Base-by-base conservation (phyloP, 768 basidiomycete genomes). In the Baorangia bicolor region DNA sequence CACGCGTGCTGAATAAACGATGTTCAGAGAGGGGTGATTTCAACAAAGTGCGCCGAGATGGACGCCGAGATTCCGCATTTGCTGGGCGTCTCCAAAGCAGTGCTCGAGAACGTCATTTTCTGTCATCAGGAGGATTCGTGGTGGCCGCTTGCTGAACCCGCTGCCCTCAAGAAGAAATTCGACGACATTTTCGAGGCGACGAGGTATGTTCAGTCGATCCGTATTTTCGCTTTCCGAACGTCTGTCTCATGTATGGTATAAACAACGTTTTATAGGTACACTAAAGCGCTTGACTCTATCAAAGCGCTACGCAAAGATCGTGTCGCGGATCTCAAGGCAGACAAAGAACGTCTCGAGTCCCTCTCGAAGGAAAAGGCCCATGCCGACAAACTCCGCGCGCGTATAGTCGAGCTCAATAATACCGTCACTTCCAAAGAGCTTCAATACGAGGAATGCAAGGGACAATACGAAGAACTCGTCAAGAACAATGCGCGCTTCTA, bases 171-270 rank as follows among this genome's bases (percentile, higher is more conserved):
- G 80, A 98, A 98, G 81, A 98, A 98, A 70, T 99, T 99, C 58
- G 97, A 99, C 64, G 97, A 99, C 65, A 99, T 99, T 53, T 98
- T 99, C 64, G 97, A 99, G 72, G 97, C 97, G 4, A 98, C 95
- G 20, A 89, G 90, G 94, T 91, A 48, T 31, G 77, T 66, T 39
- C 2, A 5, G 20, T 25, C 30, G 30, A 30, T 54, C 41, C 34
- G 7, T 44, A 11, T n/a, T 23, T 14, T 25, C 14, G 1, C 6
- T 33, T 16, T 42, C 30, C 2, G 23, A 11, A 2, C 8, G 0
- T 30, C n/a, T 14, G 1, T n/a, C n/a, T 13, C 23, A 5, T n/a
- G n/a, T 37, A 12, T 14, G 7, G 25, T 45, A 9, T 40, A 14
- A 25, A 30, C 28, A 49, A 50, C 47, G 18, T 43, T 45, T 2